These are phyloP conservation scores for Chalaropsis ovoidea DNA, from an alignment of 2,329 filamentous ascomycete genomes.

Conservation along the genomic window DNA sequence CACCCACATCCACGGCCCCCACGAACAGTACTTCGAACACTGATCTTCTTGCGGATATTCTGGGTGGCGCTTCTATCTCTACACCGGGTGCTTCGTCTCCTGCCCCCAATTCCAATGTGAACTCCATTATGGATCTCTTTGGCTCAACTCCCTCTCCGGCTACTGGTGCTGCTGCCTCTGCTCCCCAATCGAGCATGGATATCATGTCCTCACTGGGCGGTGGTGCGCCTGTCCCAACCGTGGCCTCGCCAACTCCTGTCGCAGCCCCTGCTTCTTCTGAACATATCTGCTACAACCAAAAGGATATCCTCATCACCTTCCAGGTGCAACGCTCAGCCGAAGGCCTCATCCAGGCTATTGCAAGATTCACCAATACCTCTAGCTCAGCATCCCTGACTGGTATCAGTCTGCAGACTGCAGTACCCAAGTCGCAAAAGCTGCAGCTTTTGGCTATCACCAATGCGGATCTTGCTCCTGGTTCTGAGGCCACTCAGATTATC, in stretches of 20 bases:
- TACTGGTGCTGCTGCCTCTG: conserved; percentile 31
- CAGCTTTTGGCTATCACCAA: conserved; percentile 85
- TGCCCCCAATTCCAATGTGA: conserved; percentile 47
- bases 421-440: conserved; percentile 91
- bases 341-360: conserved; percentile 68
- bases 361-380: conserved; percentile 71
- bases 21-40: conserved; percentile 50
- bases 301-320: conserved; percentile 71
- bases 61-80: conserved; percentile 58
- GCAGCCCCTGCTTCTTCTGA: conserved; percentile 40
- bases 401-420: conserved; percentile 83
- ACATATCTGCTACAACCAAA: conserved; percentile 73
- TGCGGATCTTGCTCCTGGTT: conserved; percentile 61
- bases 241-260: conserved; percentile 29
- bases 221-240: conserved; percentile 27
- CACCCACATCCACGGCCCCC: conserved; percentile 46
- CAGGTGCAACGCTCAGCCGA: conserved; percentile 75
- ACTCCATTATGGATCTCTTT: conserved; percentile 89
- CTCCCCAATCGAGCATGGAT: conserved; percentile 38
- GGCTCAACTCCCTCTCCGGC: conserved; percentile 36
- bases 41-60: conserved; percentile 82
- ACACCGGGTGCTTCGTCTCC: conserved; percentile 35
- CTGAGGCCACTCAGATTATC: conserved; percentile 85
- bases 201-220: conserved; percentile 41
- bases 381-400: conserved; percentile 55